Base-by-base conservation (phyloP, 1,139 yeast species). In the Magnusiomyces clavatus region DNA sequence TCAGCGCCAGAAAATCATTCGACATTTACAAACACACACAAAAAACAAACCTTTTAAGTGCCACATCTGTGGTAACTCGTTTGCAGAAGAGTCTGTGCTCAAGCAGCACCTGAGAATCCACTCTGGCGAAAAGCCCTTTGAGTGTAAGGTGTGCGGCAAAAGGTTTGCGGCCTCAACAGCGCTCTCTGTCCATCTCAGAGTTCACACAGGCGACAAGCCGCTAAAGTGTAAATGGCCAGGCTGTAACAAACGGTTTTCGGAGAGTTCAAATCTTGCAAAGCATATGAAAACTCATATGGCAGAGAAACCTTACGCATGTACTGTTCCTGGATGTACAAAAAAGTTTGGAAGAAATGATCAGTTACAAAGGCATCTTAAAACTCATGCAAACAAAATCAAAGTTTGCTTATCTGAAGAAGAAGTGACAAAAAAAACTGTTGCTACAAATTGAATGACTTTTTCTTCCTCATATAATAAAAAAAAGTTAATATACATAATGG, bases 121-220 rank as follows among this genome's bases (percentile, higher is more conserved):
- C 68, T 82, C 94, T 2, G 81, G 87, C 36, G 96, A 87, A 60
- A 85, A 86, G 64, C 97, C 96, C 3, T 89, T 77, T 65, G 78
- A 75, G 52, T 90, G 97, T 69, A 80, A 81, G 52, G 76, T 78
- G 49, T 90, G 97, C 69, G 81, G 81, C 29, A 86, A 88, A 66
- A 71, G 86, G 57, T 94, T 90, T 65, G 76, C 81, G 1, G 78
- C 80, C 2, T 69, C 77, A 34, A 73, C 80, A 10, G 80, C 82
- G 6, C 62, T 79, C 36, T 73, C 77, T 13, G 80, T 80, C 8
- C 98, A 92, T 69, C 65, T 78, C 62, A 73, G 98, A 51, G 82
- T 81, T 0, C 98, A 92, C 64, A 86, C 96, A 0, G 98, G 97
- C 5, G 97, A 86, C 57, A 87, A 86, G 65, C 97, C 97, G 1